phyloP scores from a whole-genome alignment of 1,139 yeast genomes.

The Pichia sp. region DNA sequence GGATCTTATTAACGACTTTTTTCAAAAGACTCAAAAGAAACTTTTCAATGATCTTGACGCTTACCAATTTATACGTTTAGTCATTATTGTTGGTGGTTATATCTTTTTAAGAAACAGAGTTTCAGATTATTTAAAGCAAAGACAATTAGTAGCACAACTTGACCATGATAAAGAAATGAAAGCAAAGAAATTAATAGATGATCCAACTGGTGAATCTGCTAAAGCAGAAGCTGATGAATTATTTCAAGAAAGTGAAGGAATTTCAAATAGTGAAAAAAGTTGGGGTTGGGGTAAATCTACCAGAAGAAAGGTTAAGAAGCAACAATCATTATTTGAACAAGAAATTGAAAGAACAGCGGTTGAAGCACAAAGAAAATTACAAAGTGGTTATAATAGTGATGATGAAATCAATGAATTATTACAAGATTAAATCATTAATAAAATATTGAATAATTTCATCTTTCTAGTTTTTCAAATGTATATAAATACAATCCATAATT shows the following conservation, averaged over 20 bases:
- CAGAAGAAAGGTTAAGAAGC: slow-evolving; percentile 49
- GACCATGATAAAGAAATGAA: slow-evolving; percentile 43
- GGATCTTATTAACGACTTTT: slow-evolving; percentile 9
- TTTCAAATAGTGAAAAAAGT: slow-evolving; percentile 32
- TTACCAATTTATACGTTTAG: slow-evolving; percentile 34
- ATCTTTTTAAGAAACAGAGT: slow-evolving; percentile 38
- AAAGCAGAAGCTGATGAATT: slow-evolving; percentile 19
- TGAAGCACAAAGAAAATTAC: slow-evolving; percentile 29
- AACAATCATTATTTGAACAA: slow-evolving; percentile 48
- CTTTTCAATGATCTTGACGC: slow-evolving; percentile 30
- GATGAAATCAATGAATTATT: slow-evolving; percentile 61
- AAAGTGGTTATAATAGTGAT: slow-evolving; percentile 51
- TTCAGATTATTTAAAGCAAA: slow-evolving; percentile 39
- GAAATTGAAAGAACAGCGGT: slow-evolving; percentile 31
- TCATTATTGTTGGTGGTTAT: slow-evolving; percentile 42
- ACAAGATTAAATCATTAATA: slow-evolving; percentile 35
- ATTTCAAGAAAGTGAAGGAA: slow-evolving; percentile 5
- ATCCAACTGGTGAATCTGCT: slow-evolving; percentile 13
- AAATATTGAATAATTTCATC: not conserved
- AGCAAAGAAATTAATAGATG: slow-evolving; percentile 32
- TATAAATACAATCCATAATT: no score
- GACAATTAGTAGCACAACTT: slow-evolving; percentile 47
- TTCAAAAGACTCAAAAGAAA: slow-evolving; percentile 15
- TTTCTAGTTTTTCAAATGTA: not conserved
- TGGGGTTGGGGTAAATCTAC: slow-evolving; percentile 82